Base-by-base conservation (phyloP, 148 eudicot genomes). In the Rhododendron ovatum region DNA sequence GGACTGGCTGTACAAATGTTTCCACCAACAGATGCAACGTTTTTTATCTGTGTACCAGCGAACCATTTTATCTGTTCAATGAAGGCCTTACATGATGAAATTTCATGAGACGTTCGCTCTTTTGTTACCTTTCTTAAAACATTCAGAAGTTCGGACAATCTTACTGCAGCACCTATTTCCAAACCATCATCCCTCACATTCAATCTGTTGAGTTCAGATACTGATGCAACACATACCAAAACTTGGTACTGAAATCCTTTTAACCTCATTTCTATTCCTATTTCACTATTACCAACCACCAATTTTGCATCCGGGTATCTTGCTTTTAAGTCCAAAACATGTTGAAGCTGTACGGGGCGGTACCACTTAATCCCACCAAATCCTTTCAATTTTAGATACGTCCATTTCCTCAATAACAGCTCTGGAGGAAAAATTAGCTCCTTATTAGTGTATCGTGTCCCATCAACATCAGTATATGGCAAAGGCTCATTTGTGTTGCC, bases 1-100 rank as follows among this genome's bases (percentile, higher is more conserved):
- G 98, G 99, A 86, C 99, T 98, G 71, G 98, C 99, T 0, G 98
- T 98, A 87, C 99, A 98, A 43, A 98, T 93, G 87, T 98, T 98
- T 63, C 99, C 99, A 82, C 99, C 99, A 80, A 98, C 91, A 45
- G 98, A 98, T 39, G 99, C 99, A 89, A 95, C 98, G 87, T 98
- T 98, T 87, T 94, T 94, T 88, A 98, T 98, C 81, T 98, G 99
- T 15, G 96, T 94, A 73, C 99, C 99, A 48, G 98, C 99, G 90
- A 98, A 98, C 99, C 99, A 98, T 90, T 91, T 95, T 85, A 98
- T 85, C 89, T 98, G 99, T 86, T 94, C 96, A 85, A 94, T 89
- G 80, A 98, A 89, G 83, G 98, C 93, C 83, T 89, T 91, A 87
- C 98, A 98, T n/a, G 97, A 89, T 57, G 96, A 94, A 82, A 93